These are phyloP conservation scores for Penicillium sp. DNA, from an alignment of 2,329 filamentous ascomycete genomes.

Conservation along the genomic window DNA sequence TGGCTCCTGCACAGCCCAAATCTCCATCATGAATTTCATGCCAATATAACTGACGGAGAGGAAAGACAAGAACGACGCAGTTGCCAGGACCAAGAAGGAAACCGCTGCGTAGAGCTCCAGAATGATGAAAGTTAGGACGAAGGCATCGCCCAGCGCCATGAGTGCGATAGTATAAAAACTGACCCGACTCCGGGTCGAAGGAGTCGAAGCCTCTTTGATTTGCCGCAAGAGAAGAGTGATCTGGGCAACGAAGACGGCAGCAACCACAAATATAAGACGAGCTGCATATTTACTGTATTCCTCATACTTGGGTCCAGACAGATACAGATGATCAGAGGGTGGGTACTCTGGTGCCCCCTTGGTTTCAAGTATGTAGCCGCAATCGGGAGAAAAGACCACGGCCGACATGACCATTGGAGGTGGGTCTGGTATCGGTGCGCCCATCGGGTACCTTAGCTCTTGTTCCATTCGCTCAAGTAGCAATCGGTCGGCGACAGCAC, in stretches of 20 bases:
- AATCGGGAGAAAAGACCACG: constrained; percentile 60
- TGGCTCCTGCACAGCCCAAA: constrained; percentile 58
- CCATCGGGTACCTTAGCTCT: constrained; percentile 56
- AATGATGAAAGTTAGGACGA: constrained; percentile 53
- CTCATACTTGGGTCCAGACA: constrained; percentile 55
- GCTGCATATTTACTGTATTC: constrained; percentile 50
- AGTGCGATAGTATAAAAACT: constrained; percentile 61
- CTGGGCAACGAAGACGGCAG: constrained; percentile 48
- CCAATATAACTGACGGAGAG: constrained; percentile 58
- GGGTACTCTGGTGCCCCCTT: constrained; percentile 54
- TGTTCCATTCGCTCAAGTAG: constrained; percentile 52
- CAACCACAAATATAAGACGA: constrained; percentile 51
- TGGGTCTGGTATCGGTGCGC: constrained; percentile 49
- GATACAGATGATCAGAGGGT: constrained; percentile 49
- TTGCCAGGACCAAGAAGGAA: constrained; percentile 52
- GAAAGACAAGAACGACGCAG: constrained; percentile 55
- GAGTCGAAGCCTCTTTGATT: constrained; percentile 60
- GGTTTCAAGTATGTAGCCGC: constrained; percentile 60
- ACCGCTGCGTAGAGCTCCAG: constrained; percentile 53
- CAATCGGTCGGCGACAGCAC: constrained; percentile 27
- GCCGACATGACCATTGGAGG: constrained; percentile 56
- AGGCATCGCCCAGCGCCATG: constrained; percentile 58
- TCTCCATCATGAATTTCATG: constrained; percentile 61
- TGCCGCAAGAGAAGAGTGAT: constrained; percentile 55
- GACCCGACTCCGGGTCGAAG: constrained; percentile 59